Conservation (phyloP, 768 basidiomycete species). For the Serendipita sp. region DNA sequence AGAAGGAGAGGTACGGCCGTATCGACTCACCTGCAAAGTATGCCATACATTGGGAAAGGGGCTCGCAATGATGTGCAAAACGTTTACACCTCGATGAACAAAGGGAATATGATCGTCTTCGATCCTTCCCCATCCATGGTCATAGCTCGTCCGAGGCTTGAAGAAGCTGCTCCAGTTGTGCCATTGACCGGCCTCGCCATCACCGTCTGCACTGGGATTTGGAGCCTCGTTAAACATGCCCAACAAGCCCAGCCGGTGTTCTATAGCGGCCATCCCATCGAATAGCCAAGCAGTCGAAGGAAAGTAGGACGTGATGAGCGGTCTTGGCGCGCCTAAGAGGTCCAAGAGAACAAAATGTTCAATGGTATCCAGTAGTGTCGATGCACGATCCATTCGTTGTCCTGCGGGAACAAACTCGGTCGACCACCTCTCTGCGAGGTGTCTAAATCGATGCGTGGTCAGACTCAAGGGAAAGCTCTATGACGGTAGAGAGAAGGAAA, state of each 20-base stretch:
- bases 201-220: constrained; percentile 14
- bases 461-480: neutral
- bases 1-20: constrained; percentile 4
- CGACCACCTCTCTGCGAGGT: constrained; percentile 79
- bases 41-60: constrained; percentile 93
- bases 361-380: constrained; percentile 58
- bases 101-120: constrained; percentile 95
- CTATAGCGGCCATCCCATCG: constrained; percentile 57
- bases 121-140: constrained; percentile 40
- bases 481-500: neutral
- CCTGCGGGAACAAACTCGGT: constrained; percentile 42
- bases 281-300: constrained; percentile 88
- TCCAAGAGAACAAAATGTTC: constrained; percentile 90
- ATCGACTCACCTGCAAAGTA: constrained; percentile 40
- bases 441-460: constrained; percentile 30
- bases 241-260: constrained; percentile 48
- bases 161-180: constrained; percentile 42
- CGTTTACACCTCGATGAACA: constrained; percentile 59
- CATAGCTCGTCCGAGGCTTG: constrained; percentile 27
- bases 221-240: constrained; percentile 33
- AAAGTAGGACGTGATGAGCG: constrained; percentile 67
- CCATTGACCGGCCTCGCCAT: constrained; percentile 31
- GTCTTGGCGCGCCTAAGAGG: constrained; percentile 65
- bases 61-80: constrained; percentile 78
- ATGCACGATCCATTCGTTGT: constrained; percentile 30